Evolutionary conservation across 768 basidiomycete species (phyloP), one percentile per base, ranked within the genome.

Genomic region (Russula griseocarnosa): DNA sequence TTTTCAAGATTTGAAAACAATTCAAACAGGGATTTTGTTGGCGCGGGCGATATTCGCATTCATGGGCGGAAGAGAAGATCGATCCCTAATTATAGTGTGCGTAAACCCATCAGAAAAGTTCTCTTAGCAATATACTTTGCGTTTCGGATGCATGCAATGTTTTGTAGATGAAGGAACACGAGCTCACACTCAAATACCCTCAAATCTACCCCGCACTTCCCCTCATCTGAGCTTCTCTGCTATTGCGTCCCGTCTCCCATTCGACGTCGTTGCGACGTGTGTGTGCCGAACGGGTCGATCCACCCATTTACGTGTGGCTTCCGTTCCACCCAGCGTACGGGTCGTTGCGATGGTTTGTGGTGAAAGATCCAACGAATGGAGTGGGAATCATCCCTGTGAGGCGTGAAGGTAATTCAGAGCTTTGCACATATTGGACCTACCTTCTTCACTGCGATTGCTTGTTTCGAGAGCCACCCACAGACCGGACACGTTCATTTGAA

Each of bases 401-500:
- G 36, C 54, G 28, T 55, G 58, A n/a, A 55, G 30, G 28, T 49
- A 55, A 5, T 49, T 28, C 3, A 50, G 5, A 55, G 20, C 16
- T 28, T n/a, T 34, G 52, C 28, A 11, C 50, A 58, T 22, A n/a
- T n/a, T n/a, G n/a, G 36, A 26, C 18, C 69, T 62, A 18, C 61
- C 46, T 38, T 55, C 40, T 47, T 62, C 61, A 58, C 66, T 66
- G 34, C 68, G 54, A 64, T 59, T 54, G 36, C 62, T 42, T 36
- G 4, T 24, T 30, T 40, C 22, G 58, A 61, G 28, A n/a, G 62
- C 20, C 70, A 62, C 50, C 42, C 44, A 62, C 77, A 77, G 16
- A 71, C 63, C 14, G 26, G 5, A 63, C 78, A 78, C 30, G 67
- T 58, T 66, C 77, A 77, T 22, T 54, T 51, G 63, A 79, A 69